Percentiles rank a stretch among this genome's conserved stretches.
Evolutionary conservation across 768 basidiomycete species (phyloP).

Genomic region (Leccinum broughii): DNA sequence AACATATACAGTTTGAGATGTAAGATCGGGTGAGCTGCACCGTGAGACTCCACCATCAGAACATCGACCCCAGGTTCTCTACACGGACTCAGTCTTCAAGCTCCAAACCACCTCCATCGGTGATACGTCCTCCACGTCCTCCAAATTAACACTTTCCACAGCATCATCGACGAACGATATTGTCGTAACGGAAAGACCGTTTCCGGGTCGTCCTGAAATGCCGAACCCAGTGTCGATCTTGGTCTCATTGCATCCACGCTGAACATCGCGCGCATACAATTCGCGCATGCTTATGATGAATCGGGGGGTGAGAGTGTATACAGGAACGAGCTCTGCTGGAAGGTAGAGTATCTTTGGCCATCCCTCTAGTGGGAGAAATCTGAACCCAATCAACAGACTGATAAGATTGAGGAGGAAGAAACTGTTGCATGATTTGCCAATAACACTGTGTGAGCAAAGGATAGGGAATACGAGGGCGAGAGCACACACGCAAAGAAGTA

Average conservation of each 20-base stretch:
- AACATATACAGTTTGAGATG: too few species aligned
- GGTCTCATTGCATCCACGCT: not conserved
- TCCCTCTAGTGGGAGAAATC: not conserved
- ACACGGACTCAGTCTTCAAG: not conserved
- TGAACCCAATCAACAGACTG: not conserved
- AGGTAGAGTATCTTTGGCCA: not conserved
- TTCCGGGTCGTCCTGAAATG: not conserved
- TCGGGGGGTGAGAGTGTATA: not conserved
- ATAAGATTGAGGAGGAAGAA: not conserved
- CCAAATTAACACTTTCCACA: not conserved
- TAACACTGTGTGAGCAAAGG: not conserved
- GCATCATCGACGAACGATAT: not conserved
- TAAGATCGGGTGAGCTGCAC: too few species aligned
- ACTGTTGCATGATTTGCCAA: not conserved
- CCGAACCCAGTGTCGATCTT: not conserved
- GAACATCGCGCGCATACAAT: not conserved
- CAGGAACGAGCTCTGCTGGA: not conserved
- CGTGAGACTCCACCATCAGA: too few species aligned
- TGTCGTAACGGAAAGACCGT: not conserved
- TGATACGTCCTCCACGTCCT: not conserved
- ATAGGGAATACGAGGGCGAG: not conserved
- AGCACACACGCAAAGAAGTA: not conserved
- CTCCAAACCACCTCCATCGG: not conserved
- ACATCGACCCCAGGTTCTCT: not conserved
- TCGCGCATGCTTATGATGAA: not conserved